A percentile compares a stretch with the other conserved stretches of the same genome.
phyloP scores from a whole-genome alignment of 768 basidiomycete genomes.

The Clitopilus hobsonii region DNA sequence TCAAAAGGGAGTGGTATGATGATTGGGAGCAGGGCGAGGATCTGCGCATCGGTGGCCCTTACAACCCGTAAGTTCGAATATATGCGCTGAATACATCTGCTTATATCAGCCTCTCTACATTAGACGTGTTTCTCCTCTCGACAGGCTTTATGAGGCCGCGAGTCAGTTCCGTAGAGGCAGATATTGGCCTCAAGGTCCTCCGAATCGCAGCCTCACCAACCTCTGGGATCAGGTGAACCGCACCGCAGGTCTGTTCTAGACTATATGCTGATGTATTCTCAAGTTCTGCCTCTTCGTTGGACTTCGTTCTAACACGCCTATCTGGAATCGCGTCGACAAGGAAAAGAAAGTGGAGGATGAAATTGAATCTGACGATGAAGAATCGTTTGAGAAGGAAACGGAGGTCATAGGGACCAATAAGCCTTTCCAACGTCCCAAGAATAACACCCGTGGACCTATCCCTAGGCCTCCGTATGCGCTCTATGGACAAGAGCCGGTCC shows the following conservation, averaged over 20 bases:
- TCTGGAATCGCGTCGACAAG: slow-evolving; percentile 36
- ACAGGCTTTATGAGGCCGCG: slow-evolving; percentile 57
- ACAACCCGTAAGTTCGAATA: slow-evolving; percentile 43
- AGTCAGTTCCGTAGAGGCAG: slow-evolving; percentile 46
- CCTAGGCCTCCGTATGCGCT: slow-evolving; percentile 34
- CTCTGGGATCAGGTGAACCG: slow-evolving; percentile 63
- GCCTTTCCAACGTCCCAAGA: not conserved
- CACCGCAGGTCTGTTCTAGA: too few species aligned
- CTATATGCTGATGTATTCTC: not conserved
- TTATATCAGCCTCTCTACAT: slow-evolving; percentile 4
- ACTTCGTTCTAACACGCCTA: slow-evolving; percentile 44
- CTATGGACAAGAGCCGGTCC: slow-evolving; percentile 26
- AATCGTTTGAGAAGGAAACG: slow-evolving; percentile 22
- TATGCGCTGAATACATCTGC: not conserved
- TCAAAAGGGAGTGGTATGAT: slow-evolving; percentile 55
- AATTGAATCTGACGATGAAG: slow-evolving; percentile 28
- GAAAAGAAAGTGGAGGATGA: slow-evolving; percentile 21
- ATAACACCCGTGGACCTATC: slow-evolving; percentile 15
- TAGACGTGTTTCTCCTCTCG: slow-evolving; percentile 41
- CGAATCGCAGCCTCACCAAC: slow-evolving; percentile 24
- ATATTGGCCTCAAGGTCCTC: slow-evolving; percentile 33
- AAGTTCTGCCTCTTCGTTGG: slow-evolving; percentile 66
- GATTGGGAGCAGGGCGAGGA: slow-evolving; percentile 66
- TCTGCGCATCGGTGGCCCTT: slow-evolving; percentile 34
- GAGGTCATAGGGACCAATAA: slow-evolving; percentile 15